Conservation (phyloP, 768 basidiomycete species). For the Erythrobasidium yunnanense region DNA sequence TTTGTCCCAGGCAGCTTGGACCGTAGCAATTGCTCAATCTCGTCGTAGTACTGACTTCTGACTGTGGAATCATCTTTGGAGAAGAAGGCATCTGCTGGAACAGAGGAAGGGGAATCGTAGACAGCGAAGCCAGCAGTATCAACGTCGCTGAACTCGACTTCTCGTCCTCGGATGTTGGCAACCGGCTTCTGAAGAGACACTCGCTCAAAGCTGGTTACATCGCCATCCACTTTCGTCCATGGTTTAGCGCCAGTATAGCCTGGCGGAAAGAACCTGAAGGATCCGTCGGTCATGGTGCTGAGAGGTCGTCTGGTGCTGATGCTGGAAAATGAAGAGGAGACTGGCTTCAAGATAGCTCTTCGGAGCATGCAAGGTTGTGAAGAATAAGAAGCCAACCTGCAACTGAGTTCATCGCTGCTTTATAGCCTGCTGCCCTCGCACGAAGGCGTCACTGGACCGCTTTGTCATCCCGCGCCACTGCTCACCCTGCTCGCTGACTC, state of each 20-base stretch:
- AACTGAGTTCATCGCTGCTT: too few species aligned
- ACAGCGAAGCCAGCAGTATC: constrained; percentile 22
- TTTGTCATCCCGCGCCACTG: too few species aligned
- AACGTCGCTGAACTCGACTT: constrained; percentile 16
- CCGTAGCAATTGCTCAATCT: constrained; percentile 8
- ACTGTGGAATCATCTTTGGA: constrained; percentile 3
- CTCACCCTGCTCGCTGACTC: too few species aligned
- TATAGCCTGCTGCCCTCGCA: too few species aligned
- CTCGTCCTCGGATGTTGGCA: constrained; percentile 10
- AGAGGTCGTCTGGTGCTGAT: neutral
- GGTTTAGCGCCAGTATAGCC: constrained; percentile 8
- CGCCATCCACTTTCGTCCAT: constrained; percentile 16
- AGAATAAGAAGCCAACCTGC: too few species aligned
- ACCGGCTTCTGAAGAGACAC: neutral
- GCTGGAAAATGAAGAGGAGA: too few species aligned
- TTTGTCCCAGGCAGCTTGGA: constrained; percentile 10
- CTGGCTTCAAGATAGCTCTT: too few species aligned
- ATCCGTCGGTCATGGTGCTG: neutral
- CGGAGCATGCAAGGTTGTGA: too few species aligned
- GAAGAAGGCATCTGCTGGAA: neutral
- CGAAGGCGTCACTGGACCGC: too few species aligned
- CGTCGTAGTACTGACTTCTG: constrained; percentile 7
- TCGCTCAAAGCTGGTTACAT: neutral
- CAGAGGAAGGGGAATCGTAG: neutral
- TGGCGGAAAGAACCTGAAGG: neutral